Base-by-base conservation (phyloP, 176 grass and related monocot species). In the Aegilops bicornis region DNA sequence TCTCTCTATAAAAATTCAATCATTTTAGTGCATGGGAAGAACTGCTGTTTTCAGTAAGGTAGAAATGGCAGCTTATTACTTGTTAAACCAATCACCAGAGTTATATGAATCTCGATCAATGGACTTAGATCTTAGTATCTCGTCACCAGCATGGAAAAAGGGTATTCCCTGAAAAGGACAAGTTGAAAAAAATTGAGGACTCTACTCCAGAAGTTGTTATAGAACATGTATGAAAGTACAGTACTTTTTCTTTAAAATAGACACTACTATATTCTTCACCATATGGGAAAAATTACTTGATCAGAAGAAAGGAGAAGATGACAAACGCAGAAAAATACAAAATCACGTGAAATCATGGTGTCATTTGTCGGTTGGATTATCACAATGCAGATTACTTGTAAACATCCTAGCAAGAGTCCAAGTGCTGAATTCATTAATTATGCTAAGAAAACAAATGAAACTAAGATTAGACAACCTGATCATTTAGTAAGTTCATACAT, bases 51-150 rank as follows among this genome's bases (percentile, higher is more conserved):
- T 52, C 14, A 14, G 69, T 13, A 91, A 58, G 14, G 60, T 65
- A 15, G 27, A 78, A 82, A 80, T 68, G 75, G 45, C 5, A 87
- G 42, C 12, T 39, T 20, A 66, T 87, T 87, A 98, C 95, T 88
- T 98, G 91, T 95, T 98, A 86, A 98, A 98, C 95, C 95, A 98
- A 89, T 98, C 95, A 84, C 91, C 93, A 76, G 95, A 95, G 78
- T 98, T 92, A 77, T 93, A 98, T 7, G 95, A 98, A 91, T 98
- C 95, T 85, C 95, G 93, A 86, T 98, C 95, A 58, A 98, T 84
- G 31, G 93, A 98, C 80, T 98, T 98, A n/a, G 95, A 95, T 79
- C 93, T 86, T 59, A 98, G 77, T 85, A 98, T 89, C 88, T 92
- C 95, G 87, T 98, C 95, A 33, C 95, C 95, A 90, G 91, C 91